Evolutionary conservation across 106 monocot genomes (phyloP).

Genomic region (Apostasia ramifera): DNA sequence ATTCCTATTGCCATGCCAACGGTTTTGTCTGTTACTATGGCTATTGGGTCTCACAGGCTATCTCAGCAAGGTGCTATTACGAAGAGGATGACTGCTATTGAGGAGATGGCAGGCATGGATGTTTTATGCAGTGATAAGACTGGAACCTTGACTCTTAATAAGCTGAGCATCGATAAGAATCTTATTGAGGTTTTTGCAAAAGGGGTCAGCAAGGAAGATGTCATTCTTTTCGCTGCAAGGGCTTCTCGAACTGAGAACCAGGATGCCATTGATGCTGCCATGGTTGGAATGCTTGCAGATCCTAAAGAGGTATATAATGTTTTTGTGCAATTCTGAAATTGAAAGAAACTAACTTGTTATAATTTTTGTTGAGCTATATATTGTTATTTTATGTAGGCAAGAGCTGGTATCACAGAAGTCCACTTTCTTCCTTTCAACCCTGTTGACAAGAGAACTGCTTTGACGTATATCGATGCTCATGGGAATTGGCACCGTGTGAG

Average conservation of each 20-base stretch:
- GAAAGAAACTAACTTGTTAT: neutral
- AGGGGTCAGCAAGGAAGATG: slow-evolving; percentile 87
- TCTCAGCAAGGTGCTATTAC: slow-evolving; percentile 98
- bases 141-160: slow-evolving; percentile 88
- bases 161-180: slow-evolving; percentile 88
- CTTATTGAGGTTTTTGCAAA: slow-evolving; percentile 76
- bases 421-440: slow-evolving; percentile 98
- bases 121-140: slow-evolving; percentile 98
- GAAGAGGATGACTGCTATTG: slow-evolving; percentile 99
- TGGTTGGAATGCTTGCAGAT: slow-evolving; percentile 98
- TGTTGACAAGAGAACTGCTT: slow-evolving; percentile 90
- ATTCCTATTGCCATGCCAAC: slow-evolving; percentile 99
- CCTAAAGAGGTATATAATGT: slow-evolving; percentile 78
- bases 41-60: slow-evolving; percentile 93
- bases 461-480: slow-evolving; percentile 77
- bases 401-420: slow-evolving; percentile 90
- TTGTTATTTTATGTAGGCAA: slow-evolving; percentile 40
- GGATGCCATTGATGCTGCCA: slow-evolving; percentile 94
- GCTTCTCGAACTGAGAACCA: slow-evolving; percentile 92
- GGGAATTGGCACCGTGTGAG: slow-evolving; percentile 88
- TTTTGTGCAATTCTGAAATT: neutral
- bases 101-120: slow-evolving; percentile 99
- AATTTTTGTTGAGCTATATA: neutral
- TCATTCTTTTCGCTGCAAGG: slow-evolving; percentile 74
- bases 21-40: slow-evolving; percentile 95